Conservation (phyloP, 768 basidiomycete genomes). For the Galerina marginata region DNA sequence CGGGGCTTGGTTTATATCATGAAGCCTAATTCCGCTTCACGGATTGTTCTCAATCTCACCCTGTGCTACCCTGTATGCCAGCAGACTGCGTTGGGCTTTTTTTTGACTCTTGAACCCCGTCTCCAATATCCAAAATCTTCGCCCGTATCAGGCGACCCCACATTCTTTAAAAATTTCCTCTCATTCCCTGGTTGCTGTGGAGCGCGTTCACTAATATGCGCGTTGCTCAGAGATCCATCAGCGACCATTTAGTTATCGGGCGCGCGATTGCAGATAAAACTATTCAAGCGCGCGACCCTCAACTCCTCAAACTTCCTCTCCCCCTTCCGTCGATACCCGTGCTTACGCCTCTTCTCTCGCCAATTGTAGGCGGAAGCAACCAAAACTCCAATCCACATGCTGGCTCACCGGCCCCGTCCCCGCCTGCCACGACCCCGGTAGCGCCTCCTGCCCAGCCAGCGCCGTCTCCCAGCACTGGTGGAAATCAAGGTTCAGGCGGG, state of each 20-base stretch:
- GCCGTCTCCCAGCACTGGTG: conserved; percentile 14
- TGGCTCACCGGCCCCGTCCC: neutral
- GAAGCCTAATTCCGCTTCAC: neutral
- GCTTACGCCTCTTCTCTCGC: conserved; percentile 38
- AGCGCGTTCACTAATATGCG: conserved; percentile 12
- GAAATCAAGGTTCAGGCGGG: conserved; percentile 15
- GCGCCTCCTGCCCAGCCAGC: conserved; percentile 21
- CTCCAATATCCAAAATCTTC: neutral
- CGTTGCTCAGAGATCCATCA: conserved; percentile 6
- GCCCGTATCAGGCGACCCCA: conserved; percentile 18
- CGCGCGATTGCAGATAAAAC: conserved; percentile 21
- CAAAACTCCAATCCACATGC: neutral
- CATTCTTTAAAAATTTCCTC: conserved; percentile 12
- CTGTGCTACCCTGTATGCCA: conserved; percentile 16
- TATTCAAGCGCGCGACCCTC: conserved; percentile 43
- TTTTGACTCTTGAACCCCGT: neutral
- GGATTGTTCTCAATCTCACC: conserved; percentile 1
- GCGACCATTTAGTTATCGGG: conserved; percentile 12
- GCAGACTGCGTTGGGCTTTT: conserved; percentile 1
- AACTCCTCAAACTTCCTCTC: conserved; percentile 42
- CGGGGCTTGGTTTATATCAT: conserved; percentile 8
- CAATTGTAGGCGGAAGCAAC: conserved; percentile 37
- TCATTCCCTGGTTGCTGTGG: neutral
- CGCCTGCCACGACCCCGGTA: conserved; percentile 18
- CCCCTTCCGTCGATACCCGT: conserved; percentile 48